Conservation (phyloP, 2,329 filamentous ascomycete genomes). For the Monosporascus sp. region DNA sequence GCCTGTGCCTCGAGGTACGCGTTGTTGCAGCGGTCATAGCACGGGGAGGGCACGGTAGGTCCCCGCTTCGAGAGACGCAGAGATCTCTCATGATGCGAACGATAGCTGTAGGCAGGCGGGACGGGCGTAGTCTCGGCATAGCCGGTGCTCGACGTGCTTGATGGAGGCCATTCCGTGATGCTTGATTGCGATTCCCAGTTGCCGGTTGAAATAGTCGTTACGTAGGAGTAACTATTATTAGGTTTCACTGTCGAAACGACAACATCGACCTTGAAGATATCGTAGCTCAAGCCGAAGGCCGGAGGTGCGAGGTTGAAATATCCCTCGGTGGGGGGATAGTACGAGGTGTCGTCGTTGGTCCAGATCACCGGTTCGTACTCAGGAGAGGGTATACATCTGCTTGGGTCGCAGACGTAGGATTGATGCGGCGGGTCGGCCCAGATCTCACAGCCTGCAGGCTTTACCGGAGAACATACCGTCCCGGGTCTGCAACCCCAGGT, state of each 20-base stretch:
- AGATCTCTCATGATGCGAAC: constrained; percentile 1
- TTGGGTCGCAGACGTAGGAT: constrained; percentile 41
- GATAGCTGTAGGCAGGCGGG: neutral
- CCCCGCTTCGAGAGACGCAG: constrained; percentile 35
- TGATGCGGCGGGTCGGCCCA: constrained; percentile 42
- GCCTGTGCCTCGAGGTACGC: constrained; percentile 40
- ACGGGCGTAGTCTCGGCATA: neutral
- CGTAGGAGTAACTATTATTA: constrained; percentile 22
- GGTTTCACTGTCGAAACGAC: constrained; percentile 29
- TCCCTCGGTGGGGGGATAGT: constrained; percentile 47
- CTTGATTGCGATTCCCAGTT: constrained; percentile 50
- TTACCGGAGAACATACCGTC: constrained; percentile 47
- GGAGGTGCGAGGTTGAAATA: constrained; percentile 64
- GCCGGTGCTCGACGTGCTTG: constrained; percentile 18
- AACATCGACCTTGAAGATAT: constrained; percentile 50
- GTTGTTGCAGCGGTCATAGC: constrained; percentile 50
- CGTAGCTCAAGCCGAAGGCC: constrained; percentile 58
- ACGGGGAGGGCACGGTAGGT: constrained; percentile 38
- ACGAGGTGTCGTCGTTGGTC: constrained; percentile 40
- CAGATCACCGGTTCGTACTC: constrained; percentile 33
- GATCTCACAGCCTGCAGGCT: constrained; percentile 45
- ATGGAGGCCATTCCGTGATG: constrained; percentile 36
- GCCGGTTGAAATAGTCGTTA: constrained; percentile 46
- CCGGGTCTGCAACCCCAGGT: constrained; percentile 53
- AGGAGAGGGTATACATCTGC: constrained; percentile 41